Percentiles rank a stretch among this genome's conserved stretches.
Conservation (phyloP, 768 basidiomycete species). For the Macrolepiota dolichaula region DNA sequence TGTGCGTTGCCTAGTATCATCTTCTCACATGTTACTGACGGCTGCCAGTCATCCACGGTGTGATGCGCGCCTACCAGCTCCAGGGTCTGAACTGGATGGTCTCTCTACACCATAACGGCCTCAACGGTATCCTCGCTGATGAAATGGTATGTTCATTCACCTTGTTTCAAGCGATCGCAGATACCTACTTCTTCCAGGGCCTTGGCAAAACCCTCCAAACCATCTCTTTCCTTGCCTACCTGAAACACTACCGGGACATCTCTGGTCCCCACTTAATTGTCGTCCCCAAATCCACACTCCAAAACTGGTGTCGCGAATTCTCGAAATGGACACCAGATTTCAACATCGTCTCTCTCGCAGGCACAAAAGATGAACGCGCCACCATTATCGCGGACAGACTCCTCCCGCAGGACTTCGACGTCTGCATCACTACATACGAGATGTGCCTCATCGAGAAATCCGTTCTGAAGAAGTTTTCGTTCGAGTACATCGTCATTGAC, state of each 20-base stretch:
- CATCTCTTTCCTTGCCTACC: conserved; percentile 93
- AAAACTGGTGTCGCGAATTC: conserved; percentile 97
- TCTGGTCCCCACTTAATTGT: conserved; percentile 90
- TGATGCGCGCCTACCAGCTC: conserved; percentile 91
- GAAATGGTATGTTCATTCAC: conserved; percentile 66
- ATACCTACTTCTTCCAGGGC: conserved; percentile 49
- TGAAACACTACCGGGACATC: conserved; percentile 77
- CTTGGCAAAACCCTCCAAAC: conserved; percentile 98
- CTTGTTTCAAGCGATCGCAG: conserved; percentile 1
- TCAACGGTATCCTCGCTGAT: conserved; percentile 96
- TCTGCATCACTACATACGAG: conserved; percentile 95
- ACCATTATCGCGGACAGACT: conserved; percentile 76
- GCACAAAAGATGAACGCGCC: conserved; percentile 85
- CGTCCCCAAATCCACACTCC: conserved; percentile 97
- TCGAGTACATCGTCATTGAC: conserved; percentile 98
- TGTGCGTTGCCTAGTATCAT: conserved; percentile 46
- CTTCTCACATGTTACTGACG: background rate
- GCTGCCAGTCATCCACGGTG: conserved; percentile 74
- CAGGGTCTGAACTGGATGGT: conserved; percentile 99
- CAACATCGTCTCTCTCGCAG: conserved; percentile 76
- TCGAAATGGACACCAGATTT: conserved; percentile 88
- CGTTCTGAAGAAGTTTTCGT: conserved; percentile 90
- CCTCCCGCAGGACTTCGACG: conserved; percentile 86
- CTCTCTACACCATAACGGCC: conserved; percentile 90
- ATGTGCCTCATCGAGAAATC: conserved; percentile 94